Evolutionary conservation across 2,329 filamentous ascomycete species (phyloP).

Genomic region (Penicillium capsulatum): DNA sequence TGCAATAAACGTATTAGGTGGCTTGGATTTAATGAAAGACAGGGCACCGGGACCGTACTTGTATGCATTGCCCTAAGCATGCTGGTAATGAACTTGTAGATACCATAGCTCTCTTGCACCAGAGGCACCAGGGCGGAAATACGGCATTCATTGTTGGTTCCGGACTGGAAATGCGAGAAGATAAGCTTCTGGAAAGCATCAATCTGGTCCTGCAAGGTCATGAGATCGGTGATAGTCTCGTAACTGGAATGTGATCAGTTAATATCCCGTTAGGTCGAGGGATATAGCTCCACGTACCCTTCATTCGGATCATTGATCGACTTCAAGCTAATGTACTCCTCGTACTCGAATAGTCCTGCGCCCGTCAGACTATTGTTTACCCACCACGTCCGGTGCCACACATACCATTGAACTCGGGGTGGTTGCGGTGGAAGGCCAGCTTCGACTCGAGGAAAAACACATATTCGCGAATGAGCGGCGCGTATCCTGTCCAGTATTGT

Average conservation of each 20-base stretch:
- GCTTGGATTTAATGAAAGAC: conserved; percentile 1
- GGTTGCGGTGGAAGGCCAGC: conserved; percentile 91
- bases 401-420: conserved; percentile 91
- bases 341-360: conserved; percentile 83
- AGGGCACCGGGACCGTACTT: conserved; percentile 53
- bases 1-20: conserved; percentile 29
- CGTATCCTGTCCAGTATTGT: conserved; percentile 58
- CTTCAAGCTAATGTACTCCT: conserved; percentile 97
- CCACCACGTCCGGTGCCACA: background rate
- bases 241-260: conserved; percentile 46
- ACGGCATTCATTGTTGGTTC: conserved; percentile 91
- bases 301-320: conserved; percentile 98
- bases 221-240: conserved; percentile 94
- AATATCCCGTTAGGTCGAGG: background rate
- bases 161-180: conserved; percentile 90
- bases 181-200: conserved; percentile 98
- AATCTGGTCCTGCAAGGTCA: conserved; percentile 96
- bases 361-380: conserved; percentile 10
- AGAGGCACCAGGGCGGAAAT: conserved; percentile 91
- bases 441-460: conserved; percentile 93
- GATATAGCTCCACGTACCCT: conserved; percentile 54
- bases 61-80: conserved; percentile 98
- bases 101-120: conserved; percentile 96
- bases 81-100: conserved; percentile 99
- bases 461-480: conserved; percentile 90